Evolutionary conservation across 768 basidiomycete genomes (phyloP).

Genomic region (Cystobasidium onofrii): DNA sequence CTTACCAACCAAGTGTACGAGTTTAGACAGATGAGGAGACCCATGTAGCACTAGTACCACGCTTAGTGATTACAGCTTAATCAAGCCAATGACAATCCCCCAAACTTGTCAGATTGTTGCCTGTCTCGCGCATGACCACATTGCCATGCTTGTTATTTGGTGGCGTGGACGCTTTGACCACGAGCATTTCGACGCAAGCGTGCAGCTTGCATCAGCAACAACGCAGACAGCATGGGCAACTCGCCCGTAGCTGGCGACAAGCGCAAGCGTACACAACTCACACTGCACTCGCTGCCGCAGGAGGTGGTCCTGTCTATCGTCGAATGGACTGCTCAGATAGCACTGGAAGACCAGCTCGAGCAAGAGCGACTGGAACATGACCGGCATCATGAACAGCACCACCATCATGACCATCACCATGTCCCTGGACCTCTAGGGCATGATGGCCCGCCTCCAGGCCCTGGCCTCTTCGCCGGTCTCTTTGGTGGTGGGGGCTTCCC

Average conservation of each 20-base stretch:
- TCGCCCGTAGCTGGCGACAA: background rate
- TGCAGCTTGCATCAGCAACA: background rate
- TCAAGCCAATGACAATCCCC: no score
- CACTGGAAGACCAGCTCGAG: background rate
- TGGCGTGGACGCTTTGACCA: background rate
- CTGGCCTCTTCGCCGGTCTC: background rate
- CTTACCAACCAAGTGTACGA: no score
- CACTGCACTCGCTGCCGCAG: slow-evolving; percentile 12
- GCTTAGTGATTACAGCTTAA: no score
- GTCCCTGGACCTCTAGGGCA: background rate
- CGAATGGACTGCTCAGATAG: slow-evolving; percentile 3
- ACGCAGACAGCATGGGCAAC: background rate
- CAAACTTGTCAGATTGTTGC: no score
- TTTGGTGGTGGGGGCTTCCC: background rate
- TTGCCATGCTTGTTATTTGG: no score
- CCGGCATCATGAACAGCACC: background rate
- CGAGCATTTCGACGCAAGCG: no score
- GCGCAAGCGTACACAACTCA: background rate
- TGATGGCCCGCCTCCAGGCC: background rate
- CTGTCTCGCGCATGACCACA: no score
- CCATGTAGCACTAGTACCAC: no score
- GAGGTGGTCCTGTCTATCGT: slow-evolving; percentile 9
- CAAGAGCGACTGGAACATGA: slow-evolving; percentile 1
- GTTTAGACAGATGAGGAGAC: no score
- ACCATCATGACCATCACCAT: background rate